phyloP scores from a whole-genome alignment of 2,329 filamentous ascomycete species.

The Scolecobasidium constrictum region DNA sequence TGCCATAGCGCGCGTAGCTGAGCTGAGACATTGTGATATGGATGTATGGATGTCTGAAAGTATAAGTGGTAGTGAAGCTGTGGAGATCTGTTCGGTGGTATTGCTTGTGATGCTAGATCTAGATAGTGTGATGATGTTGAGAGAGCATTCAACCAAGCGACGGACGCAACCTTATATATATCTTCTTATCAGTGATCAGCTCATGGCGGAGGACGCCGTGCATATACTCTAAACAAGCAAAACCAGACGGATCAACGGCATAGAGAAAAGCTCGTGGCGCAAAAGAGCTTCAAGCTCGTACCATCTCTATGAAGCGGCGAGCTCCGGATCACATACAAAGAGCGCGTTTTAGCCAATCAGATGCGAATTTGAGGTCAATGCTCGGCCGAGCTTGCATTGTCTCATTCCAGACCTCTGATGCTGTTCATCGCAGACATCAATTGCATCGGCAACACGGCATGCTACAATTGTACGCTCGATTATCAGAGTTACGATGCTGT shows the following conservation, averaged over 20 bases:
- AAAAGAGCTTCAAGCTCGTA: background rate
- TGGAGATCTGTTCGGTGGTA: background rate
- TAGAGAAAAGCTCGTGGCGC: background rate
- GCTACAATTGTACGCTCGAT: background rate
- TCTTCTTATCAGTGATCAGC: background rate
- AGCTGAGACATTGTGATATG: constrained; percentile 33
- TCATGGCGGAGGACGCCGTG: background rate
- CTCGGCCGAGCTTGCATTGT: too few species aligned
- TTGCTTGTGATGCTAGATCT: background rate
- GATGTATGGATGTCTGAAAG: background rate
- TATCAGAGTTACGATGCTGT: background rate
- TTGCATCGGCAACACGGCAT: background rate
- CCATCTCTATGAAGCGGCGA: too few species aligned
- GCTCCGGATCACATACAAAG: background rate
- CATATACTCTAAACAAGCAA: background rate
- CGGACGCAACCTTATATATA: background rate
- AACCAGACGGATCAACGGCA: background rate
- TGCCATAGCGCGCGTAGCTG: constrained; percentile 62
- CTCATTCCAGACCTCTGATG: too few species aligned
- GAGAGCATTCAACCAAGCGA: background rate
- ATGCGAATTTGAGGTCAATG: too few species aligned
- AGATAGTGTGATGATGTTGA: too few species aligned
- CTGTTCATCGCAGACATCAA: too few species aligned
- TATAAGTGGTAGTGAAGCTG: background rate
- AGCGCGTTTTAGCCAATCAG: too few species aligned